Base-by-base conservation (phyloP, 106 monocot genomes). In the Narthecium ossifragum region DNA sequence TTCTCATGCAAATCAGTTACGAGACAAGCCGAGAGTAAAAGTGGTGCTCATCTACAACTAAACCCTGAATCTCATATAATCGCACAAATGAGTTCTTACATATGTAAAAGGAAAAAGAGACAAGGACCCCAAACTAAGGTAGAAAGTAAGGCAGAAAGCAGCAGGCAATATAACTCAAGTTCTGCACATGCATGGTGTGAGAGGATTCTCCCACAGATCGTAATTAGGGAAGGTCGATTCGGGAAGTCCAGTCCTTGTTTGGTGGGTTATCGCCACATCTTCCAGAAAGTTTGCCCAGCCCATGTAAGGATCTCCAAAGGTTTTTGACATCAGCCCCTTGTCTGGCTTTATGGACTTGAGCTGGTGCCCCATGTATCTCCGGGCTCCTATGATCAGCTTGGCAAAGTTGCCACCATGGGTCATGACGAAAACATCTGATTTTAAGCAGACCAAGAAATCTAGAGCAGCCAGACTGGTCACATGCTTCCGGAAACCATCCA, bases 361-460 rank as follows among this genome's bases (percentile, higher is more conserved):
- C 51, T 78, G 57, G 72, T 96, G 96, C 1, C 96, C 90, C 83
- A 79, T 86, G 70, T 86, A 96, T 29, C 96, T 70, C 9, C 90
- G 80, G 41, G 80, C 82, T 1, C 96, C 90, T 2, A 96, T 96
- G 41, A 96, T 90, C 56, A 96, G 78, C 69, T 90, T 96, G 0
- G 96, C 90, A 41, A 90, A 96, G 48, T 96, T 90, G 34, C 90
- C 96, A 1, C 96, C 90, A 48, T 87, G 96, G 18, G 90, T 96
- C 96, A 90, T 96, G 12, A 96, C 96, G 47, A 96, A 96, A 15
- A 90, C 96, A 36, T 96, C 96, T 0, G 86, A 96, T 55, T 90
- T 86, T 30, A 90, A 48, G 72, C 96, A 96, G 20, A 96, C 96
- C 53, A 96, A 68, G 75, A 96, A 96, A 53, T 96, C 96, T 8